These are phyloP conservation scores for Dacryopinax primogenitus DNA, from an alignment of 768 basidiomycete genomes.

Conservation along the genomic window DNA sequence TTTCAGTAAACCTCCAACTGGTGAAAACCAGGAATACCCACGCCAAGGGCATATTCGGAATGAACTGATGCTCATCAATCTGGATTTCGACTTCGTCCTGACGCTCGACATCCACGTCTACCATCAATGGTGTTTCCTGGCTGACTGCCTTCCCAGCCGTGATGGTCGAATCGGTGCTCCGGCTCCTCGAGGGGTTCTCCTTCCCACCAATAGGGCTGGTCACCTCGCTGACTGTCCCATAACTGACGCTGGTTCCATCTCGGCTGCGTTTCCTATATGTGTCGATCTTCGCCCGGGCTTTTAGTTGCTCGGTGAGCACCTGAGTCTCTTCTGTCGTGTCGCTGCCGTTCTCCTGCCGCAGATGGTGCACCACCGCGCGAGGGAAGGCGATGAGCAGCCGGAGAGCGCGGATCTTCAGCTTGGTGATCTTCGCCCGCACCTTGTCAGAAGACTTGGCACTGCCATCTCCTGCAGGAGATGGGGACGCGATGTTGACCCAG, in stretches of 20 bases:
- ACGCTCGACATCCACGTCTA: background rate
- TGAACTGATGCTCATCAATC: background rate
- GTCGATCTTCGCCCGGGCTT: background rate
- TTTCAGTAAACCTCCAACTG: conserved; percentile 3
- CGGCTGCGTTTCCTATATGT: conserved; percentile 8
- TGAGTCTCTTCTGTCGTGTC: conserved; percentile 22
- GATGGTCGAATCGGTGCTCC: background rate
- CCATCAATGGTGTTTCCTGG: conserved; percentile 3
- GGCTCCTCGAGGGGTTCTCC: background rate
- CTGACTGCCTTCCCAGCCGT: background rate
- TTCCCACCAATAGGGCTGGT: background rate
- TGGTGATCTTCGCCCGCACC: background rate
- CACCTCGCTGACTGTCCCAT: background rate
- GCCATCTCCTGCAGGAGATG: conserved; percentile 21
- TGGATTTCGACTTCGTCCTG: conserved; percentile 4
- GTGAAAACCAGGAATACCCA: conserved; percentile 26
- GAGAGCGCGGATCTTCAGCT: conserved; percentile 52
- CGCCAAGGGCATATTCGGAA: conserved; percentile 51
- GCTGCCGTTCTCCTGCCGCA: conserved; percentile 70
- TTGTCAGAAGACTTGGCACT: background rate
- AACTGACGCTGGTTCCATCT: background rate
- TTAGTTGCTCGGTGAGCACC: conserved; percentile 7
- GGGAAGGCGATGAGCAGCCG: conserved; percentile 58
- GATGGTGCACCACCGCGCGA: conserved; percentile 63
- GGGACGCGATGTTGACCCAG: conserved; percentile 66